Evolutionary conservation across 257 asterid genomes (phyloP).

Genomic region (Capsicum chinense): DNA sequence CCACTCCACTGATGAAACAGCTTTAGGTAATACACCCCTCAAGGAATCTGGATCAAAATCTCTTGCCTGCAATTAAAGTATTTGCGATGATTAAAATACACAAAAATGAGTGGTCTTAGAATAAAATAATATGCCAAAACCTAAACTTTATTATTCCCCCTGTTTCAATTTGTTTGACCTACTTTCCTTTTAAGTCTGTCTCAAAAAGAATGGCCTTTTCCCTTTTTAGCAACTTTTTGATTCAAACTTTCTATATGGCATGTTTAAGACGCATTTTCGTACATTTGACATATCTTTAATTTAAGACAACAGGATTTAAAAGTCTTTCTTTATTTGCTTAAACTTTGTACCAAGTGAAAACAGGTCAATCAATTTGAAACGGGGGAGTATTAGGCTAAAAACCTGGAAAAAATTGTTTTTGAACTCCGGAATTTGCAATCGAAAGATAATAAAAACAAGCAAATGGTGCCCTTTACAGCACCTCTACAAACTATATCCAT

Average conservation of each 20-base stretch:
- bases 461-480: background rate
- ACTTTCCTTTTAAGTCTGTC: no score
- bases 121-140: background rate
- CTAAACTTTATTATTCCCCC: background rate
- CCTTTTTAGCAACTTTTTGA: no score
- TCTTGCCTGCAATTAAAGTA: conserved; percentile 59
- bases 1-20: conserved; percentile 76
- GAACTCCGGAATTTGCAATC: background rate
- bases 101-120: background rate
- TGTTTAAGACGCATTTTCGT: no score
- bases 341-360: no score
- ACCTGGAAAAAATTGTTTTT: background rate
- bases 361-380: no score
- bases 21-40: conserved; percentile 72
- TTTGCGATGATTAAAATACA: conserved; percentile 16
- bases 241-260: no score
- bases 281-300: no score
- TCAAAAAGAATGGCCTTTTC: no score
- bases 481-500: background rate
- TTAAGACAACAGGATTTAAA: no score
- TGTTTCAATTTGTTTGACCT: no score
- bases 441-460: background rate
- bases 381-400: background rate
- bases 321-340: no score
- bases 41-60: conserved; percentile 97